phyloP scores from a whole-genome alignment of 2,329 filamentous ascomycete genomes.

The Arthrobotrys musiformis region DNA sequence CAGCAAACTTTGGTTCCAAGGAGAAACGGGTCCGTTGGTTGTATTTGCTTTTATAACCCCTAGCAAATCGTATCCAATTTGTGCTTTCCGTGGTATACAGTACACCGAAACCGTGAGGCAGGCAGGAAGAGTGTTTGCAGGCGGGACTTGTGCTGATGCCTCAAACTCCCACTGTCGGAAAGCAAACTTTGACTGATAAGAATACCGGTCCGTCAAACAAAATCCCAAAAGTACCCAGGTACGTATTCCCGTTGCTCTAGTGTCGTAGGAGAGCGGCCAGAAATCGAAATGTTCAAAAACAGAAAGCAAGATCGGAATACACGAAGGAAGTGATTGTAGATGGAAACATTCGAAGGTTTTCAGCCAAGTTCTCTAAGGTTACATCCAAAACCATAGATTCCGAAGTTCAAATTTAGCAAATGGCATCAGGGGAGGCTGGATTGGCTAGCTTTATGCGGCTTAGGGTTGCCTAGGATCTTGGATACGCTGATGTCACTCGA shows the following conservation, averaged over 20 bases:
- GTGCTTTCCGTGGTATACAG: not conserved
- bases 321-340: slow-evolving; percentile 4
- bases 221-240: too few relatives aligned
- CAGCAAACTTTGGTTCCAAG: not conserved
- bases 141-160: not conserved
- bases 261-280: not conserved
- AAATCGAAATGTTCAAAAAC: not conserved
- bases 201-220: not conserved
- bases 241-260: not conserved
- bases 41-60: not conserved
- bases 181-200: not conserved
- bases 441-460: slow-evolving; percentile 1
- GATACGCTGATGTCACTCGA: slow-evolving; percentile 4
- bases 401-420: slow-evolving; percentile 22
- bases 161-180: not conserved
- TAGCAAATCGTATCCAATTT: not conserved
- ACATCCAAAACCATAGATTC: not conserved
- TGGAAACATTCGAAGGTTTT: slow-evolving; percentile 2
- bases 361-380: not conserved
- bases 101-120: not conserved
- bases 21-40: not conserved
- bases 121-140: not conserved
- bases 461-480: slow-evolving; percentile 11
- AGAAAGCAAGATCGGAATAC: not conserved
- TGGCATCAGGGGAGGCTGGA: slow-evolving; percentile 16